Base-by-base conservation (phyloP, 306 rosid species). In the Purshia tridentata region DNA sequence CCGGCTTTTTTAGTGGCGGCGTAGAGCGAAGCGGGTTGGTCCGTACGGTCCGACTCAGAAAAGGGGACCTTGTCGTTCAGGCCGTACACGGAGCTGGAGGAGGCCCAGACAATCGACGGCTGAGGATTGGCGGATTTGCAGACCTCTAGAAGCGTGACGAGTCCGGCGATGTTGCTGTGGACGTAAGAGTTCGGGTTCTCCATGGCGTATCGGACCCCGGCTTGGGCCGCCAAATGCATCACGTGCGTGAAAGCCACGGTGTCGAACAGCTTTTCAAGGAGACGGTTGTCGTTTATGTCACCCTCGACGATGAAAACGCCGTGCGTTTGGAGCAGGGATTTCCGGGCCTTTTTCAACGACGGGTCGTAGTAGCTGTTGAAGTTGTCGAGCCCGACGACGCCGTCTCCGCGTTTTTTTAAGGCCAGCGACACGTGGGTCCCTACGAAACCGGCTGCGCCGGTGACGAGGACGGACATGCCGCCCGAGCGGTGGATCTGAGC, bases 1-100 rank as follows among this genome's bases (percentile, higher is more conserved):
- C 97, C 97, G 47, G 96, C 98, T n/a, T 93, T 93, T 55, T 93
- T 93, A 0, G 98, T 93, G 0, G 97, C 97, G 3, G 95, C 97
- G 80, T 91, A 91, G 41, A 91, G 88, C 48, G 88, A 85, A 0
- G 97, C 92, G 19, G 85, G 98, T 50, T 62, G 91, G 53, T 90
- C 98, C 5, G 98, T 93, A 9, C 77, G 83, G 70, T 93, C 96
- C 9, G 77, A 83, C 52, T 93, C 97, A 3, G 96, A 90, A 45
- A 93, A 93, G 0, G 93, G 98, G 0, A 85, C 88, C 65, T 82
- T 84, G 20, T 85, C 97, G 84, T 89, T 91, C 6, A 91, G 77
- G 2, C 97, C 97, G 57, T 93, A 90, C 3, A 93, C 97, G 8
- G 98, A 93, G 70, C 98, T 93, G 2, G 98, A 92, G 0, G 84